These are phyloP conservation scores for Ambispora gerdemannii DNA, from an alignment of 192 early-diverging fungal genomes.

Conservation along the genomic window DNA sequence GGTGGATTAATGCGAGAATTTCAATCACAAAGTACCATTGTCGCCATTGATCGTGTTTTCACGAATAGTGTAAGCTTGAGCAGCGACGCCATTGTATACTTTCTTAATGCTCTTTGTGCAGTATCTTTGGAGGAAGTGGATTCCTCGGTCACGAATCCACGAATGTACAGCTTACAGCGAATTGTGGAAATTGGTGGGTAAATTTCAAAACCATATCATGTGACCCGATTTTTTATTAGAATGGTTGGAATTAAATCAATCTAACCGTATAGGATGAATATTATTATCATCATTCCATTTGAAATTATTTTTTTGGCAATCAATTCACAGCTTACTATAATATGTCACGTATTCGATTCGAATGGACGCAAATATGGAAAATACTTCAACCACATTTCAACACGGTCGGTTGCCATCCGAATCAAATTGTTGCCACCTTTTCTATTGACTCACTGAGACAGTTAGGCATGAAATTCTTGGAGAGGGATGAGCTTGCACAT, in stretches of 20 bases:
- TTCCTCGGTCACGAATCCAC: conserved; percentile 53
- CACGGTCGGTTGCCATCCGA: conserved; percentile 76
- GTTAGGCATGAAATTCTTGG: conserved; percentile 90
- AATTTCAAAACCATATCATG: background rate
- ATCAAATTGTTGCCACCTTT: conserved; percentile 75
- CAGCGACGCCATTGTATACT: conserved; percentile 79
- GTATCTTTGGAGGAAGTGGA: conserved; percentile 88
- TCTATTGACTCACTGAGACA: conserved; percentile 92
- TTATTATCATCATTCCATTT: conserved; percentile 2
- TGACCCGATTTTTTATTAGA: too few relatives aligned
- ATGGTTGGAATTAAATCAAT: background rate
- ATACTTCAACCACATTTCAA: conserved; percentile 82
- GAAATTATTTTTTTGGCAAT: background rate
- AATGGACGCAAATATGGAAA: conserved; percentile 92
- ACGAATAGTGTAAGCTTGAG: conserved; percentile 73
- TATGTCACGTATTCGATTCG: conserved; percentile 91
- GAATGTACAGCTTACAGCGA: conserved; percentile 89
- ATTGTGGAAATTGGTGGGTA: conserved; percentile 80
- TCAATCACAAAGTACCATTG: conserved; percentile 74
- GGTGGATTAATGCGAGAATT: conserved; percentile 54
- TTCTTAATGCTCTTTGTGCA: conserved; percentile 80
- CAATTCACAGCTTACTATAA: conserved; percentile 76
- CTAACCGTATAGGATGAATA: background rate
- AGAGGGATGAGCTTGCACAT: conserved; percentile 90
- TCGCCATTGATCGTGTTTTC: conserved; percentile 87